Percentiles rank a stretch among this genome's conserved stretches.
Conservation (phyloP, 805 yeast species). For the Myxozyma sirexii region DNA sequence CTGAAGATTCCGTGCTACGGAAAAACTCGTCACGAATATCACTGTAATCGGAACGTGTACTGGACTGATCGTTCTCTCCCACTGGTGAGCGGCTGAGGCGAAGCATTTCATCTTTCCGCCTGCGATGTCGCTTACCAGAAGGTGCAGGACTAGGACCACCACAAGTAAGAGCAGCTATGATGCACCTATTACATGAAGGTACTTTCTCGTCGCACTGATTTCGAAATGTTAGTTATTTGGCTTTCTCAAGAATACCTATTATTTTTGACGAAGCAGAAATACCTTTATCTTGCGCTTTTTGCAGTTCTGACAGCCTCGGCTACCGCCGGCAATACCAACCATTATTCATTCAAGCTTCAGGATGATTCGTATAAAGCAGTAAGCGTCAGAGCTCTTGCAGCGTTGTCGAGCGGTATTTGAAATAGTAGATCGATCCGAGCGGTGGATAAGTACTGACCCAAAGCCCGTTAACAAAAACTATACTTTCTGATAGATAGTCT, state of each 20-base stretch:
- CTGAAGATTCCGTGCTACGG: neutral
- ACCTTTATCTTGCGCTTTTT: conserved; percentile 23
- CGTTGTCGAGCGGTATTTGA: too few relatives aligned
- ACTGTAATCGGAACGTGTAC: neutral
- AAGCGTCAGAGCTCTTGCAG: too few relatives aligned
- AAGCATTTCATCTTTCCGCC: neutral
- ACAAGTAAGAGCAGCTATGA: neutral
- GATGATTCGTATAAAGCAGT: too few relatives aligned
- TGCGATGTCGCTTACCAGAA: neutral
- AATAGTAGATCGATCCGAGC: too few relatives aligned
- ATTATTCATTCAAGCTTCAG: neutral
- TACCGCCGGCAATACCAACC: conserved; percentile 28
- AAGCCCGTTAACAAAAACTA: too few relatives aligned
- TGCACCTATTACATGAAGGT: conserved; percentile 14
- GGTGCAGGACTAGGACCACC: neutral
- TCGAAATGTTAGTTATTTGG: too few relatives aligned
- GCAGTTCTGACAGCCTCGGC: conserved; percentile 27
- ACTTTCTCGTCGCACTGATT: conserved; percentile 22
- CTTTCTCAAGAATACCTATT: too few relatives aligned
- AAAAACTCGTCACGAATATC: neutral
- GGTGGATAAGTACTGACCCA: too few relatives aligned
- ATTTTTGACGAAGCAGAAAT: neutral
- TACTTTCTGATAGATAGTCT: too few relatives aligned
- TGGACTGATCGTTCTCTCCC: neutral
- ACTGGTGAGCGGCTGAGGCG: neutral